phyloP scores from a whole-genome alignment of 2,329 filamentous ascomycete species.

The Rhinocladiella mackenziei region DNA sequence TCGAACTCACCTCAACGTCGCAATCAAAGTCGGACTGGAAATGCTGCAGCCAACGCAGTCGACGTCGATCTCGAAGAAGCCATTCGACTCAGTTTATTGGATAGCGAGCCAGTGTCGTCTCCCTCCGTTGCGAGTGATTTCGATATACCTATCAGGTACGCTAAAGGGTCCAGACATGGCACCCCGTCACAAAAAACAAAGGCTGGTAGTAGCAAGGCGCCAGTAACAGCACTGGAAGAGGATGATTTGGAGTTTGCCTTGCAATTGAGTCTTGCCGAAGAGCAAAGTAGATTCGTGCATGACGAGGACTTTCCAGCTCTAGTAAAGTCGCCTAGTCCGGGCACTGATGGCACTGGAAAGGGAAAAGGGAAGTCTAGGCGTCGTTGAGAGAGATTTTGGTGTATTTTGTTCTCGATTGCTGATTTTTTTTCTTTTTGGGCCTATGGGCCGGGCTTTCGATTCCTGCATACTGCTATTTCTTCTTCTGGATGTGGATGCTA shows the following conservation, averaged over 20 bases:
- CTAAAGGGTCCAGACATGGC: conserved; percentile 31
- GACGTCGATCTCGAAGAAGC: conserved; percentile 61
- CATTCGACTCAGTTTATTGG: conserved; percentile 52
- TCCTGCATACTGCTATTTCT: conserved; percentile 2
- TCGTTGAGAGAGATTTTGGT: conserved; percentile 6
- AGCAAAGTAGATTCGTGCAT: conserved; percentile 45
- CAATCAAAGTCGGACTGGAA: not conserved
- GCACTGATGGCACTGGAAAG: conserved; percentile 26
- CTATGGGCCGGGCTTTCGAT: not conserved
- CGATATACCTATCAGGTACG: conserved; percentile 37
- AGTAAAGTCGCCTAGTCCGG: conserved; percentile 16
- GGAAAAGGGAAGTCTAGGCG: conserved; percentile 19
- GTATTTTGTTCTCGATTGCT: not conserved
- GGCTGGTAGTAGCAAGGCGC: conserved; percentile 38
- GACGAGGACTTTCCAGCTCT: conserved; percentile 34
- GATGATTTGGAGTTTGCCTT: conserved; percentile 60
- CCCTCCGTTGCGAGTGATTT: conserved; percentile 22
- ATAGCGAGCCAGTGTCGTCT: conserved; percentile 30
- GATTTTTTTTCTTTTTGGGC: not conserved
- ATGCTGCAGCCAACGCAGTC: conserved; percentile 43
- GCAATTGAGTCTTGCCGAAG: conserved; percentile 59
- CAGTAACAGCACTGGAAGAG: conserved; percentile 41
- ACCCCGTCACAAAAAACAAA: conserved; percentile 22
- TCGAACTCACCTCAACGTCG: conserved; percentile 11
- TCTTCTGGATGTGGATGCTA: not conserved